A percentile compares a stretch with the other conserved stretches of the same genome.
Conservation (phyloP, 257 asterid genomes). For the Capsicum pubescens region DNA sequence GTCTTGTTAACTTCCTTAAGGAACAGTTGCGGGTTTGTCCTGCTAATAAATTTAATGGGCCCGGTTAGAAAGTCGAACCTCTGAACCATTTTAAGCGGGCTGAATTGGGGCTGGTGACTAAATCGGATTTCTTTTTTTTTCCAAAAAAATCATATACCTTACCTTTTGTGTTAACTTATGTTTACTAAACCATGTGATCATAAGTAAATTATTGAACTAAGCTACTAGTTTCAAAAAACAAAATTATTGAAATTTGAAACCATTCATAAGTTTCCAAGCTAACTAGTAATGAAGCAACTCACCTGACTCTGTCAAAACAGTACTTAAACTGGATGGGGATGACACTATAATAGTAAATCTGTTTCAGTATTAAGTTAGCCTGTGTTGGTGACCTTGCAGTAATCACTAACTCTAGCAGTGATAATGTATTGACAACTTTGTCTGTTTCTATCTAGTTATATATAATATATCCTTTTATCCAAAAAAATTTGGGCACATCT, state of each 20-base stretch:
- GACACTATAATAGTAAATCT: no score
- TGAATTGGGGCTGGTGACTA: neutral
- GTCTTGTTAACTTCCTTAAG: conserved; percentile 11
- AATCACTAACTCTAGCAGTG: no score
- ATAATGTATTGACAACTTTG: no score
- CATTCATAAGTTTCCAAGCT: neutral
- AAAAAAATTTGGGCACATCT: neutral
- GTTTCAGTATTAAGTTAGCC: no score
- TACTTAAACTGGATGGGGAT: no score
- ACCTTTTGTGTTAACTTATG: neutral
- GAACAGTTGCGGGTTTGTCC: neutral
- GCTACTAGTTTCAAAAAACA: no score
- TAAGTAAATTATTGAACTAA: neutral
- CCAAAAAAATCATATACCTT: neutral
- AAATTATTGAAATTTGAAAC: neutral
- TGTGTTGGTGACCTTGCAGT: no score
- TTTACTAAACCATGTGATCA: conserved; percentile 6
- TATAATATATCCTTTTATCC: no score
- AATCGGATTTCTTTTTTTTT: neutral
- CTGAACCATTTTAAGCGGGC: conserved; percentile 3
- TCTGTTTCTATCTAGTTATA: no score
- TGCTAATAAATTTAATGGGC: conserved; percentile 4
- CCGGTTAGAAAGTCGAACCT: neutral
- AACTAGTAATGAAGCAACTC: no score
- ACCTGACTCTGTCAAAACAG: no score